Evolutionary conservation across 2,329 filamentous ascomycete genomes (phyloP), one percentile per base, ranked within the genome.

Genomic region (Hypoxylon rubiginosum): DNA sequence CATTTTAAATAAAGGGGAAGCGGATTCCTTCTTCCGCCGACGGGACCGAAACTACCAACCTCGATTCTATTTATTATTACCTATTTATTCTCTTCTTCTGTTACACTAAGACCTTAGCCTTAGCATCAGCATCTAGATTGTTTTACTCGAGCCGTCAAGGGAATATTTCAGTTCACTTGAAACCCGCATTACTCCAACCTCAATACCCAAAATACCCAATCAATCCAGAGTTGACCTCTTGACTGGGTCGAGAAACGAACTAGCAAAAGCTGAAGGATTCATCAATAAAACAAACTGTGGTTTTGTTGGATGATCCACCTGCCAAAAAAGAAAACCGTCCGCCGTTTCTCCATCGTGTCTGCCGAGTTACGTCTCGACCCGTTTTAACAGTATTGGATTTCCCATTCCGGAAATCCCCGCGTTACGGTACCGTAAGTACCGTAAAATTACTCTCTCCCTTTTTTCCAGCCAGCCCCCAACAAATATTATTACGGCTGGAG

Each of bases 331-430:
- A 60, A 19, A 26, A 45, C 3, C 13, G 3, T 49, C 9, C 9
- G 52, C 56, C 46, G 56, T 64, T 24, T 55, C 45, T 24, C 24
- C 8, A 64, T 60, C 54, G 63, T 66, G 30, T 36, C 8, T 34
- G 28, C n/a, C 21, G 19, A 28, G 32, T 34, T 32, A 51, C 51
- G 21, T 43, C 24, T 60, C 15, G 4, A 11, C 53, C 36, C 53
- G 56, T 58, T 49, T 52, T 32, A 8, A 58, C 67, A 51, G 67
- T 68, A 50, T 65, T 64, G 58, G 56, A 64, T 70, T 70, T 51
- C 68, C 69, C 64, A 58, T 67, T 69, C 59, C 54, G 68, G 69
- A 56, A 70, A 69, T 61, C 58, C 67, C 69, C 68, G 54, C 62
- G 43, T 52, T 51, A 53, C 36, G 46, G 62, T 66, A 63, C 48